phyloP scores from a whole-genome alignment of 2,329 filamentous ascomycete species.

The Bipolaris victoriae region DNA sequence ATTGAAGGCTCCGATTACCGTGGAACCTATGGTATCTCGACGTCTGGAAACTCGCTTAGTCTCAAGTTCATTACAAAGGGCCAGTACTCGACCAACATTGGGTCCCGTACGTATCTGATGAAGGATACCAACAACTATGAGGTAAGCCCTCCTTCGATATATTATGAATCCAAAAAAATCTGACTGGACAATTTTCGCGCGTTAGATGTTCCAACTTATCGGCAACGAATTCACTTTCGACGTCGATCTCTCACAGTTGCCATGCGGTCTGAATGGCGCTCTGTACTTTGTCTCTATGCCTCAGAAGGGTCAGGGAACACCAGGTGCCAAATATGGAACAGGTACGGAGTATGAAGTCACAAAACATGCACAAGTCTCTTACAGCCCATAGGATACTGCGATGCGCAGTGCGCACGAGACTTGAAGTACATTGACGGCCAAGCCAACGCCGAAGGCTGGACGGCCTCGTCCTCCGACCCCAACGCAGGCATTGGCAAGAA shows the following conservation, averaged over 20 bases:
- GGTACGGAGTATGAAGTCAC: constrained; percentile 9
- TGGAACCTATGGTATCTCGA: constrained; percentile 56
- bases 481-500: constrained; percentile 61
- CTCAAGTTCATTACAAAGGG: constrained; percentile 64
- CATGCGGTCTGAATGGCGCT: constrained; percentile 72
- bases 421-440: constrained; percentile 61
- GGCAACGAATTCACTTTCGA: constrained; percentile 53
- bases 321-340: constrained; percentile 64
- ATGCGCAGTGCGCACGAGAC: constrained; percentile 51
- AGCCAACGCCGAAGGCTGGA: constrained; percentile 63
- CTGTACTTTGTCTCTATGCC: constrained; percentile 63
- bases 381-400: constrained; percentile 50
- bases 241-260: constrained; percentile 63
- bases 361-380: too few relatives aligned
- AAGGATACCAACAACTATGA: constrained; percentile 38
- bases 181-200: background rate
- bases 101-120: constrained; percentile 47
- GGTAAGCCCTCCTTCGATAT: background rate
- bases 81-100: constrained; percentile 48
- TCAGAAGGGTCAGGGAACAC: constrained; percentile 58
- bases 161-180: background rate
- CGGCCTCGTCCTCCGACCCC: constrained; percentile 58
- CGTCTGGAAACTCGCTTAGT: constrained; percentile 59
- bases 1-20: constrained; percentile 52
- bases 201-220: constrained; percentile 50